Percentiles rank a stretch among this genome's conserved stretches.
Conservation (phyloP, 83 land plant species). For the Diphasiastrum complanatum region DNA sequence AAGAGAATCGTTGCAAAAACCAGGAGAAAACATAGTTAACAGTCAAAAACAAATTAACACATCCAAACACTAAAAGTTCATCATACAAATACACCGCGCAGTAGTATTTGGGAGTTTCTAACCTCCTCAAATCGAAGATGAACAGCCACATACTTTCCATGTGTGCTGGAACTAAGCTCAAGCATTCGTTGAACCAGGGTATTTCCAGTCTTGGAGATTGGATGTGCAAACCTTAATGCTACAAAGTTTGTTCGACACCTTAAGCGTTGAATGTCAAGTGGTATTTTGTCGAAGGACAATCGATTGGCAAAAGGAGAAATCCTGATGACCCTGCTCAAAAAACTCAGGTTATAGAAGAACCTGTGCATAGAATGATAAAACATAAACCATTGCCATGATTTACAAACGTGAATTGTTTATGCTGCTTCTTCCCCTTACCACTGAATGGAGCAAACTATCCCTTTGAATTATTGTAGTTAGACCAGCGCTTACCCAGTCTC, state of each 20-base stretch:
- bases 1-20: neutral
- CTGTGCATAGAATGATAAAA: neutral
- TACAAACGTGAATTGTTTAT: neutral
- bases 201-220: constrained; percentile 61
- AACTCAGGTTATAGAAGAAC: neutral
- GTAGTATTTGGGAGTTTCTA: too few species aligned
- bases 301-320: constrained; percentile 94
- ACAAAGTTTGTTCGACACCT: constrained; percentile 86
- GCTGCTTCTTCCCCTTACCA: neutral
- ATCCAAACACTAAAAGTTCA: neutral
- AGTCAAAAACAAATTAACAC: constrained; percentile 9
- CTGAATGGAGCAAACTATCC: neutral
- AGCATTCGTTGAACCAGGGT: constrained; percentile 71
- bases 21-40: neutral
- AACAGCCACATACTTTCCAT: constrained; percentile 79
- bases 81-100: constrained; percentile 38
- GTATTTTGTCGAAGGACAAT: constrained; percentile 63
- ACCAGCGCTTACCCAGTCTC: constrained; percentile 47
- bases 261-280: constrained; percentile 57
- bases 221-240: constrained; percentile 72
- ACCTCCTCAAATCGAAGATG: constrained; percentile 99
- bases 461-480: neutral
- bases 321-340: constrained; percentile 65
- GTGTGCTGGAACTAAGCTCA: constrained; percentile 49
- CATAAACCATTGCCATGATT: neutral